Evolutionary conservation across 441 rosid species (phyloP).

Genomic region (Pelargonium myrrhifolium): DNA sequence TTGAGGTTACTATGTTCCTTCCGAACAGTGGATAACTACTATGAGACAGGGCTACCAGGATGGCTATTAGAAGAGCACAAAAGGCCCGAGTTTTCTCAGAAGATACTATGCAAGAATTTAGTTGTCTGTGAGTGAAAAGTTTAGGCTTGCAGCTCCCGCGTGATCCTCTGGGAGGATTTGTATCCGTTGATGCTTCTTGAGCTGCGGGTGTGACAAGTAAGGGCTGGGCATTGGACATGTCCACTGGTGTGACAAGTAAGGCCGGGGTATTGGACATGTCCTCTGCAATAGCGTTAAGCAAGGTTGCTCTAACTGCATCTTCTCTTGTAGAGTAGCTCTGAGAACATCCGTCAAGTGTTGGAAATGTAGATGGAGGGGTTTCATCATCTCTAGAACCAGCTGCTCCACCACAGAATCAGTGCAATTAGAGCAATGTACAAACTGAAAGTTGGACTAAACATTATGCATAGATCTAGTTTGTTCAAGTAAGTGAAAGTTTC

Average conservation of each 20-base stretch:
- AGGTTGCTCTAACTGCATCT: constrained; percentile 6
- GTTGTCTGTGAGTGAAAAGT: constrained; percentile 44
- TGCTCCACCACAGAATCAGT: background rate
- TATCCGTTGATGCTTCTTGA: constrained; percentile 12
- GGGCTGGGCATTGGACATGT: no score
- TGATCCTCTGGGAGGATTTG: constrained; percentile 18
- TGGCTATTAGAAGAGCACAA: constrained; percentile 48
- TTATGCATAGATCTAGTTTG: background rate
- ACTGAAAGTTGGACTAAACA: background rate
- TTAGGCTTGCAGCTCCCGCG: constrained; percentile 13
- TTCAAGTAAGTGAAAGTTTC: background rate
- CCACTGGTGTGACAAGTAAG: no score
- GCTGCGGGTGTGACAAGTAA: background rate
- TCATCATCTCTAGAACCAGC: background rate
- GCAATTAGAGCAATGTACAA: background rate
- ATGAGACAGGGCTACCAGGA: constrained; percentile 41
- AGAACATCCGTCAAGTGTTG: background rate
- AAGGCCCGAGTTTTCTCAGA: constrained; percentile 49
- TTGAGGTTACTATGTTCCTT: constrained; percentile 31
- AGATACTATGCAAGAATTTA: constrained; percentile 47
- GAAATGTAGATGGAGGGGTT: background rate
- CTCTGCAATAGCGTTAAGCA: background rate
- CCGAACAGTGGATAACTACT: constrained; percentile 32
- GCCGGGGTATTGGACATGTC: background rate
- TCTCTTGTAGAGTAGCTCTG: background rate